Conservation (phyloP, 1,284 basidiomycete species). For the Jaminaea rosea region DNA sequence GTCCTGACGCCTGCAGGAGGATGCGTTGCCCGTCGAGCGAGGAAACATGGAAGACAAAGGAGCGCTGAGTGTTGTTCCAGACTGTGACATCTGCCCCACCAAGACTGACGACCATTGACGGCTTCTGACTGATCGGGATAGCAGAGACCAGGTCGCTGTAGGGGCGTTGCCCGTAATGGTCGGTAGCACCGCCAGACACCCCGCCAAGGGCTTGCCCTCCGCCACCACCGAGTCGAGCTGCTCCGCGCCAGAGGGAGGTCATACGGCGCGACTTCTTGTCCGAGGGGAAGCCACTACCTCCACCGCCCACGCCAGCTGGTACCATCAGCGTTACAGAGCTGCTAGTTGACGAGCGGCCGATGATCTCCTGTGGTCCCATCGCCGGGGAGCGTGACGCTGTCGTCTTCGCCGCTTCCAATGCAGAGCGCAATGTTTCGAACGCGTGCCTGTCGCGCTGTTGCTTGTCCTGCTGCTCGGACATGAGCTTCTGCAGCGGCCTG, state of each 20-base stretch:
- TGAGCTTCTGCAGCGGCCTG: slow-evolving; percentile 21
- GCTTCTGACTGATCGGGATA: slow-evolving; percentile 27
- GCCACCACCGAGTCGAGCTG: too few relatives aligned
- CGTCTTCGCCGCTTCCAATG: background rate
- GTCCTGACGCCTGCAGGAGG: slow-evolving; percentile 35
- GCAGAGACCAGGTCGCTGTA: slow-evolving; percentile 8
- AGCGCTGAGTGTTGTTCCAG: slow-evolving; percentile 39
- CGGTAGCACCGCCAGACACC: background rate
- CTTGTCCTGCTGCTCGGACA: slow-evolving; percentile 35
- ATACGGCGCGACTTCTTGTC: slow-evolving; percentile 30
- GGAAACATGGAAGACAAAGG: slow-evolving; percentile 37
- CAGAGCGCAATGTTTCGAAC: slow-evolving; percentile 10
- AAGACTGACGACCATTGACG: slow-evolving; percentile 21
- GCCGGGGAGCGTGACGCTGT: background rate
- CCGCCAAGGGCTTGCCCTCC: background rate
- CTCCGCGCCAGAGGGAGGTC: slow-evolving; percentile 42
- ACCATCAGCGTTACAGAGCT: too few relatives aligned
- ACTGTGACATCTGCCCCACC: slow-evolving; percentile 29
- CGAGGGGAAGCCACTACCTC: background rate
- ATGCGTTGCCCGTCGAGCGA: slow-evolving; percentile 32
- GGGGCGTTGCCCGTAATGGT: background rate
- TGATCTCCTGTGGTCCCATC: background rate
- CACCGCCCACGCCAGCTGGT: background rate
- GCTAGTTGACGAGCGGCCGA: background rate
- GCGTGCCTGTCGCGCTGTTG: slow-evolving; percentile 26